Base-by-base conservation (phyloP, 2,329 filamentous ascomycete species). In the Colletotrichum tanaceti region DNA sequence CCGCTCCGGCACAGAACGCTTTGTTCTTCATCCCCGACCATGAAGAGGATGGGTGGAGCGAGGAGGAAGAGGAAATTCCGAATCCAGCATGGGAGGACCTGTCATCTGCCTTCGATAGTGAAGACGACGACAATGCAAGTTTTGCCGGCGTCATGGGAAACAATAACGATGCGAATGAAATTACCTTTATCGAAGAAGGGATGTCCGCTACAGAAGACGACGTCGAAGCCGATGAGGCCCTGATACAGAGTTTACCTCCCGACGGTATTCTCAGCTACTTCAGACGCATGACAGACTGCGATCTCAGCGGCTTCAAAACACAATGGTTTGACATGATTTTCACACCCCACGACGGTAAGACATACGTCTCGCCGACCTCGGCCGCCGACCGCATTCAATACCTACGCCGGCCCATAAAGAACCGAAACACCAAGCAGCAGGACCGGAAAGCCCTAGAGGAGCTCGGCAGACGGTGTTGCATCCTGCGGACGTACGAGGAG, bases 401-500 rank as follows among this genome's bases (percentile, higher is more conserved):
- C 49, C 58, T 70, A 10, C 66, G 60, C 16, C 59, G 69, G 10
- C 32, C 43, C 4, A 39, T 32, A 4, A 46, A 44, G 18, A 71
- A 70, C 44, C 35, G 43, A 16, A 70, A 65, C 49, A 50, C 38
- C 11, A 59, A 18, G 35, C 24, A 50, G 20, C 70, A 71, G 58
- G 61, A 64, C 18, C n/a, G 22, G 9, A 55, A 55, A 9, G 43
- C 38, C 1, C 39, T 72, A 18, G 46, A 61, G 32, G 70, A 71
- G 5, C 20, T 71, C 5, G 63, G 71, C 9, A 71, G 71, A 54
- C 71, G 73, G 16, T 74, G 78, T 54, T 76, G 76, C 58, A 75
- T 88, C 38, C 72, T 88, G 28, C 83, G 85, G n/a, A 82, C 83
- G 11, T 84, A 83, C 70, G 79, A 81, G 66, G 80, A 81, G 55